Evolutionary conservation across 2,329 filamentous ascomycete species (phyloP).

Genomic region (Hortaea werneckii): DNA sequence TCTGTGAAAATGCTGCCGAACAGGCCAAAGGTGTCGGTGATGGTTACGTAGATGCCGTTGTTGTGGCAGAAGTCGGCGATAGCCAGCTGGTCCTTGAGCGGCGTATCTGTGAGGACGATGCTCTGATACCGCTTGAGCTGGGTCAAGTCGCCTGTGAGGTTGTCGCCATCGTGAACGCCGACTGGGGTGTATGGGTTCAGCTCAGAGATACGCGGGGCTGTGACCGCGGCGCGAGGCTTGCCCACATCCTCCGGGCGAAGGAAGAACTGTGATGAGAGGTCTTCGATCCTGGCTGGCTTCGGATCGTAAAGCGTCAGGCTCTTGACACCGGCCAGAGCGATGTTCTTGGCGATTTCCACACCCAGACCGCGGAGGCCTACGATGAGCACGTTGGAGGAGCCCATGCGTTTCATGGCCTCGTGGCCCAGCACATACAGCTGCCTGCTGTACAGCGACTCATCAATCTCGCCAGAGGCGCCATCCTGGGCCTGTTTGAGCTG

Average conservation of each 20-base stretch:
- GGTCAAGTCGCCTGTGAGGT: conserved; percentile 64
- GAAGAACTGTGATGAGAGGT: conserved; percentile 97
- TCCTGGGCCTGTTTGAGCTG: conserved; percentile 42
- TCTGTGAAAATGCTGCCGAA: conserved; percentile 97
- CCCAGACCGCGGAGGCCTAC: conserved; percentile 87
- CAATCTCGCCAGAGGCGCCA: conserved; percentile 47
- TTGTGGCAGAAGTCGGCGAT: conserved; percentile 91
- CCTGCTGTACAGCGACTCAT: conserved; percentile 57
- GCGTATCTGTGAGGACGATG: conserved; percentile 77
- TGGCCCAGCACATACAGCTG: conserved; percentile 64
- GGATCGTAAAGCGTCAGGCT: conserved; percentile 91
- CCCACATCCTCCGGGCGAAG: conserved; percentile 79
- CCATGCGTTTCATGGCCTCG: conserved; percentile 96
- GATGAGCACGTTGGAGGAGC: conserved; percentile 86
- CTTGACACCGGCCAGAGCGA: conserved; percentile 95
- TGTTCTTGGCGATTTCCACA: conserved; percentile 98
- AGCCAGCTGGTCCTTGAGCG: conserved; percentile 66
- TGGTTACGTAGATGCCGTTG: conserved; percentile 83
- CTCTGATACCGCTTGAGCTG: conserved; percentile 87
- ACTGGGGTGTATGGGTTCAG: conserved; percentile 95
- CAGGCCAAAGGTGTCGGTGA: conserved; percentile 81
- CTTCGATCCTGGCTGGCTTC: conserved; percentile 68
- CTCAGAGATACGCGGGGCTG: conserved; percentile 81
- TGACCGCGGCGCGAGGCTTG: conserved; percentile 78
- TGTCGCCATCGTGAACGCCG: conserved; percentile 54